Evolutionary conservation across 148 eudicot species (phyloP), one percentile per base, ranked within the genome.

Genomic region (Limonium bicolor): DNA sequence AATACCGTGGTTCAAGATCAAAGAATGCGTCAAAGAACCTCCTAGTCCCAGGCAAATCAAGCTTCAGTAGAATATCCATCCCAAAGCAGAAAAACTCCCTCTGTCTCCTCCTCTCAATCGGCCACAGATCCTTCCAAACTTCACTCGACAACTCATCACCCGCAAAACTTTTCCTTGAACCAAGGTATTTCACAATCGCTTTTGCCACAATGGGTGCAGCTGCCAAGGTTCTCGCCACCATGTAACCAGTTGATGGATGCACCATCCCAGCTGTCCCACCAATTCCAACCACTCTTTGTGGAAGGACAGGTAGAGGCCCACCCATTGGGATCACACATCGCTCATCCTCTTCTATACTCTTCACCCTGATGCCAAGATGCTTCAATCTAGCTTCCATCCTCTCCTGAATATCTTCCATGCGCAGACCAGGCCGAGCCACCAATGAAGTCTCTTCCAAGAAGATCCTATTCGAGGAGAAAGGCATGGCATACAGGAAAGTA

Each of bases 241-340:
- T 92, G 51, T 92, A 92, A 19, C 99, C 99, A 0, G 95, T 92
- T 3, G 99, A 92, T 15, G 99, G 99, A 55, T 92, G 99, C 64
- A 92, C 99, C 99, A 92, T 85, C 12, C 95, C 99, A 21, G 99
- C 99, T 18, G 99, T 92, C 25, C 99, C 99, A 2, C 99, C 95
- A 30, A 92, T 85, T 24, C 99, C 99, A 24, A 92, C 82, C 11
- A 92, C 88, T 48, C 99, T 51, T 61, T 92, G 99, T 14, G 95
- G 99, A 19, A 92, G 26, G 29, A 92, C 82, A 0, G 99, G 99
- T 25, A 92, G 80, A 4, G 99, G 95, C 0, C 95, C 99, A 0
- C 95, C 99, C 99, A 92, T 92, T 12, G 99, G 95, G 28, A 92
- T 92, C 51, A 85, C 76, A 57, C 99, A 92, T 15, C 64, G 72